Percentiles rank a stretch among this genome's conserved stretches.
These are phyloP conservation scores for Pyrus betulifolia DNA, from an alignment of 306 rosid genomes.

Conservation along the genomic window DNA sequence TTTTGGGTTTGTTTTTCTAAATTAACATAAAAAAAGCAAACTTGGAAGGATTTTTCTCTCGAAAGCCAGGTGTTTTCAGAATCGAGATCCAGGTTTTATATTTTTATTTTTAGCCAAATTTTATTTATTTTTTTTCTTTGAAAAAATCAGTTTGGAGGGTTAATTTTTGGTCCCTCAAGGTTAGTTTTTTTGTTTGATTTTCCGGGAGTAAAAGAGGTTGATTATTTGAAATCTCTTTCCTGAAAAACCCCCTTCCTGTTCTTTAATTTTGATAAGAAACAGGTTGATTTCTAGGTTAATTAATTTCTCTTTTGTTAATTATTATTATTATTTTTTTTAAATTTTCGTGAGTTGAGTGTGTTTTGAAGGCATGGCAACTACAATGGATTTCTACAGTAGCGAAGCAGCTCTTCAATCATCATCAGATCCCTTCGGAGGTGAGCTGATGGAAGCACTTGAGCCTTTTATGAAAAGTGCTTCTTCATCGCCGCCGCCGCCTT, in stretches of 20 bases:
- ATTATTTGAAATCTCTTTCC: conserved; percentile 64
- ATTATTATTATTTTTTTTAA: no score
- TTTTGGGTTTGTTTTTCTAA: conserved; percentile 79
- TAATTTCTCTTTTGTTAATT: neutral
- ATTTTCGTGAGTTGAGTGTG: neutral
- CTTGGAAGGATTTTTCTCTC: conserved; percentile 45
- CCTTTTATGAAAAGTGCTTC: conserved; percentile 93
- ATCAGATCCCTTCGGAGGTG: conserved; percentile 63
- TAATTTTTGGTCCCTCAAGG: conserved; percentile 66
- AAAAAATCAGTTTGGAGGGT: conserved; percentile 43
- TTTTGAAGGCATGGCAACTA: conserved; percentile 52
- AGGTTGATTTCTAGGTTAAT: conserved; percentile 22
- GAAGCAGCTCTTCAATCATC: conserved; percentile 27
- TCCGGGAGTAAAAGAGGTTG: conserved; percentile 48
- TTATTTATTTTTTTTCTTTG: neutral
- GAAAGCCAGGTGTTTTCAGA: conserved; percentile 98
- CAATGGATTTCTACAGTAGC: conserved; percentile 60
- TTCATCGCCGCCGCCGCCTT: conserved; percentile 22
- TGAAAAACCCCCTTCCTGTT: conserved; percentile 31
- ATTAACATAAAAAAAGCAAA: conserved; percentile 35
- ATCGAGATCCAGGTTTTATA: conserved; percentile 84
- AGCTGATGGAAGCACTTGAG: conserved; percentile 94
- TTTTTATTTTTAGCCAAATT: neutral
- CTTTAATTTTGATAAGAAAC: conserved; percentile 56
- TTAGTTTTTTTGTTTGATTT: conserved; percentile 2